phyloP scores from a whole-genome alignment of 495 filamentous ascomycete species.

The Hypomontagnella submonticulosa region DNA sequence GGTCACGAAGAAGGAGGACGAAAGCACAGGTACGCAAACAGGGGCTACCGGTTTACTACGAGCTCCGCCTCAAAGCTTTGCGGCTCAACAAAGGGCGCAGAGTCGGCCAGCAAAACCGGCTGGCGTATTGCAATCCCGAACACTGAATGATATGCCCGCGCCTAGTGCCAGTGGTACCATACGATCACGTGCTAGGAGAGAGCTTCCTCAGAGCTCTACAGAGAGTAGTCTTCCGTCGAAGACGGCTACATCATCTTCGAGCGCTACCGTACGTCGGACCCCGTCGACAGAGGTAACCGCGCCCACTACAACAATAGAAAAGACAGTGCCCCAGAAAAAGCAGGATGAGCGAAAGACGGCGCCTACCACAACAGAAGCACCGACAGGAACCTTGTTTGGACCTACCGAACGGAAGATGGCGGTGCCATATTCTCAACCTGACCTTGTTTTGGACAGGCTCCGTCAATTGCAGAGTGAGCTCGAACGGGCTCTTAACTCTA shows the following conservation, averaged over 20 bases:
- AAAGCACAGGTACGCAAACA: conserved; percentile 48
- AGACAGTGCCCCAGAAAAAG: conserved; percentile 6
- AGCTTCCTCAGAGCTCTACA: conserved; percentile 35
- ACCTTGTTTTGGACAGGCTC: conserved; percentile 62
- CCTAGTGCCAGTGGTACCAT: conserved; percentile 46
- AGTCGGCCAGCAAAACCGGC: conserved; percentile 48
- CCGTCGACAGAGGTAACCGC: conserved; percentile 1
- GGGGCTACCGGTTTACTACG: conserved; percentile 53
- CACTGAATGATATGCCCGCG: conserved; percentile 35
- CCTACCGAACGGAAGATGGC: conserved; percentile 60
- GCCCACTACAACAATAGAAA: conserved; percentile 5
- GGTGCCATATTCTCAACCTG: conserved; percentile 62
- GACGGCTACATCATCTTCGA: conserved; percentile 15
- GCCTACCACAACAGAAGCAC: conserved; percentile 12
- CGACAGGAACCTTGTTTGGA: conserved; percentile 56
- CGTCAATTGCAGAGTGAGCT: conserved; percentile 62
- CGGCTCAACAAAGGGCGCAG: conserved; percentile 67
- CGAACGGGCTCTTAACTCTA: conserved; percentile 66
- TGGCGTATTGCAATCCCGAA: conserved; percentile 38
- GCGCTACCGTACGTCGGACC: conserved; percentile 1
- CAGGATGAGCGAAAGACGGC: conserved; percentile 8
- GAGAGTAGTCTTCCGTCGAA: conserved; percentile 36
- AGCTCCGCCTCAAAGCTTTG: conserved; percentile 65
- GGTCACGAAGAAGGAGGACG: conserved; percentile 38
- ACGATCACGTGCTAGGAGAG: conserved; percentile 45